These are phyloP conservation scores for Coniochaeta prunicola DNA, from an alignment of 2,329 filamentous ascomycete genomes.

Conservation along the genomic window DNA sequence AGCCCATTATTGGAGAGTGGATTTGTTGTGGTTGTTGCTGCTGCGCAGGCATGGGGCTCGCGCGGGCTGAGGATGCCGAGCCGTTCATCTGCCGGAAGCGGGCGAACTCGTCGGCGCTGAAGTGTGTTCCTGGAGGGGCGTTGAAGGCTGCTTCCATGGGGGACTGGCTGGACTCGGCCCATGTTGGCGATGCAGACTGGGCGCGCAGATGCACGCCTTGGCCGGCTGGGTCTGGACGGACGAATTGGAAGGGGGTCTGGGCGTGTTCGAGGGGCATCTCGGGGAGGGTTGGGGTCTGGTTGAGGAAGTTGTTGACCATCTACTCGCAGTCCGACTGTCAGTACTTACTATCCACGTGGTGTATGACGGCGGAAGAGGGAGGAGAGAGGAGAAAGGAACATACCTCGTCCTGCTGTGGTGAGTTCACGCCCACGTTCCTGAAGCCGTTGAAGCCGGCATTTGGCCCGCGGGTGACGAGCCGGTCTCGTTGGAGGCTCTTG, in stretches of 20 bases:
- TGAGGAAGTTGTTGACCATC: slow-evolving; percentile 93
- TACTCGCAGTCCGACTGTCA: slow-evolving; percentile 26
- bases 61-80: slow-evolving; percentile 34
- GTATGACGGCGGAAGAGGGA: neutral
- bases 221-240: slow-evolving; percentile 8
- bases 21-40: slow-evolving; percentile 33
- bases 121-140: slow-evolving; percentile 50
- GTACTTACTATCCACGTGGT: neutral
- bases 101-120: slow-evolving; percentile 79
- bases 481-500: slow-evolving; percentile 87
- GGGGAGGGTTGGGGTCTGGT: slow-evolving; percentile 59
- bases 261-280: slow-evolving; percentile 46
- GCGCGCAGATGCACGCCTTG: slow-evolving; percentile 46
- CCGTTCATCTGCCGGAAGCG: slow-evolving; percentile 72
- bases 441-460: slow-evolving; percentile 68
- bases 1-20: slow-evolving; percentile 56
- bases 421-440: slow-evolving; percentile 61
- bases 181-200: slow-evolving; percentile 46
- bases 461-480: slow-evolving; percentile 69
- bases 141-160: slow-evolving; percentile 67
- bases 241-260: slow-evolving; percentile 16
- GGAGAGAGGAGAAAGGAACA: slow-evolving; percentile 1
- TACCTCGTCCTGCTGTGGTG: slow-evolving; percentile 71
- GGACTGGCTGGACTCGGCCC: slow-evolving; percentile 51
- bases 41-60: neutral